phyloP scores from a whole-genome alignment of 768 basidiomycete species.

The Termitomyces sp. region DNA sequence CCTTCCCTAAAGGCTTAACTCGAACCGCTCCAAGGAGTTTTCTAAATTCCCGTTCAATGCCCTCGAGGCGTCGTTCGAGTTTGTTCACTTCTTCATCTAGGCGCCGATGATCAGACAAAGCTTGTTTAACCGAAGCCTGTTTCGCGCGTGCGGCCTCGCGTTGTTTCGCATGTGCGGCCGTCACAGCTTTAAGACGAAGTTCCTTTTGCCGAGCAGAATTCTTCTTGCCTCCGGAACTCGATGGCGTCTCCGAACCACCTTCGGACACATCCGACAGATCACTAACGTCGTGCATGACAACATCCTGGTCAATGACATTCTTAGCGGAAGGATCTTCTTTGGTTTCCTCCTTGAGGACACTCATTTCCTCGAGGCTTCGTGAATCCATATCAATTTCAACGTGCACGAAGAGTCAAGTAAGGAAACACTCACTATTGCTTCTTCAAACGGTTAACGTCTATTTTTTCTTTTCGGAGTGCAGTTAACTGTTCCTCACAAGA shows the following conservation, averaged over 20 bases:
- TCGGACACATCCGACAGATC: slow-evolving; percentile 75
- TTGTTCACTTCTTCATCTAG: slow-evolving; percentile 87
- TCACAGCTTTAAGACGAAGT: slow-evolving; percentile 46
- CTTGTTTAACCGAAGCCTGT: slow-evolving; percentile 75
- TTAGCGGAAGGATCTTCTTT: slow-evolving; percentile 44
- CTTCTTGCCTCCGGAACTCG: slow-evolving; percentile 38
- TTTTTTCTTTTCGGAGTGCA: slow-evolving; percentile 90
- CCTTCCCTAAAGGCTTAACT: slow-evolving; percentile 84
- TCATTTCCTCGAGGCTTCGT: slow-evolving; percentile 70
- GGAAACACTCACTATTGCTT: slow-evolving; percentile 71
- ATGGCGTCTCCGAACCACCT: slow-evolving; percentile 54
- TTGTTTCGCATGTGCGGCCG: slow-evolving; percentile 69
- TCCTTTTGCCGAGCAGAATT: slow-evolving; percentile 46
- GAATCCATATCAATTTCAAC: slow-evolving; percentile 8
- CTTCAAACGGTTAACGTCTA: slow-evolving; percentile 87
- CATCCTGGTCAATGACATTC: slow-evolving; percentile 52
- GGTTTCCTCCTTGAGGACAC: slow-evolving; percentile 49
- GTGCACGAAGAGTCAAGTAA: background rate
- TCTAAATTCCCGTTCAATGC: slow-evolving; percentile 91
- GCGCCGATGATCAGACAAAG: slow-evolving; percentile 75
- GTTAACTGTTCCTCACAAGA: slow-evolving; percentile 86
- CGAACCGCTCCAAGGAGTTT: slow-evolving; percentile 81
- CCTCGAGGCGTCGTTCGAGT: slow-evolving; percentile 74
- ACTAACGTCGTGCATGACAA: slow-evolving; percentile 58
- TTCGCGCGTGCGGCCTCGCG: slow-evolving; percentile 76